Evolutionary conservation across 441 rosid species (phyloP), one percentile per base, ranked within the genome.

Genomic region (Pelargonium fulgidum): DNA sequence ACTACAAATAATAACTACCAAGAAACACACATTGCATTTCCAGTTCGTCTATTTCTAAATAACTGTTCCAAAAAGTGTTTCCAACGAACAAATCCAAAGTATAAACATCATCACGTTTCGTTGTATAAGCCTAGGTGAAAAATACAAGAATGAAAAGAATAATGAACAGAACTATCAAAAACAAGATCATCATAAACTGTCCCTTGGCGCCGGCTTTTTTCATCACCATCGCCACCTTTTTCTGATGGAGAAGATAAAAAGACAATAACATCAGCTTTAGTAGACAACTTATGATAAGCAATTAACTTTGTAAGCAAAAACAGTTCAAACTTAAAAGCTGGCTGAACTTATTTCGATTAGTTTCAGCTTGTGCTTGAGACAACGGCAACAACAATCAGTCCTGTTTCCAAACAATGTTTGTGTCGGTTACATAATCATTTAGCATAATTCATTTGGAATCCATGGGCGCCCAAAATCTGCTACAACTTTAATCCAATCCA

Each of bases 181-280:
- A 89, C 70, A 89, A 64, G 73, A 90, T 95, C 99, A 95, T 92
- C 97, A 95, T 92, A 66, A 86, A 68, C 77, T 95, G 98, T 14
- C 97, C 98, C 83, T 89, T 95, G 3, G 89, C 88, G 62, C 99
- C 73, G 29, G 98, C 97, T 79, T 90, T 95, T 90, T 90, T 95
- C 99, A 95, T 95, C 69, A 95, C 93, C 94, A 90, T 85, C 3
- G 87, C 96, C 73, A 95, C 98, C 75, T 90, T 95, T 85, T 95
- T 95, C 98, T 93, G 96, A 78, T 75, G 69, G 39, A 62, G 64
- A 61, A 70, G 61, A 68, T 14, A 1, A 45, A 41, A 7, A 7
- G 64, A 5, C 41, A 26, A 39, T 48, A 68, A 24, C 5, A 33
- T 33, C 39, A 33, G 39, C 7, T 33, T 33, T 33, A 33, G 36